Evolutionary conservation across 2,329 filamentous ascomycete genomes (phyloP).

Genomic region (Metarhizium robertsii): DNA sequence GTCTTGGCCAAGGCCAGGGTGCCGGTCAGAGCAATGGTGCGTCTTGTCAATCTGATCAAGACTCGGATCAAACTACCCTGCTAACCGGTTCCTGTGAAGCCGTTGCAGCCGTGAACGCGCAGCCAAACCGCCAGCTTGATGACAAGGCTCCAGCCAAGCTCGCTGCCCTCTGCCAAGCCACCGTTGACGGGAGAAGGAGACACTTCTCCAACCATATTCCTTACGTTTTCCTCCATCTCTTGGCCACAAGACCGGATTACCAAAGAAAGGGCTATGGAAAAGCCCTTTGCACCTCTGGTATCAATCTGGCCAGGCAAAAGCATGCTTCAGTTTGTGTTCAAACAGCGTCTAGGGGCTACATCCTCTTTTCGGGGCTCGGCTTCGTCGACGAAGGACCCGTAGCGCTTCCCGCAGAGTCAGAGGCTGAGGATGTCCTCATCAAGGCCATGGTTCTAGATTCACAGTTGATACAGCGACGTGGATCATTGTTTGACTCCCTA

Average conservation of each 20-base stretch:
- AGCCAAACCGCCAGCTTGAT: too few relatives aligned
- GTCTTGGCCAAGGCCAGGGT: neutral
- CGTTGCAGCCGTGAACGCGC: too few relatives aligned
- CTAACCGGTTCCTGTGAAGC: too few relatives aligned
- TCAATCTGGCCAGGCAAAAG: too few relatives aligned
- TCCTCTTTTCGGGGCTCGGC: constrained; percentile 11
- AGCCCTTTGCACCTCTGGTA: constrained; percentile 2
- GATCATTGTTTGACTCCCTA: too few relatives aligned
- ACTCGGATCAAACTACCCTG: too few relatives aligned
- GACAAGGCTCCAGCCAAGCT: neutral
- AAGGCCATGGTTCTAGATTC: too few relatives aligned
- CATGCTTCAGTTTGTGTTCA: too few relatives aligned
- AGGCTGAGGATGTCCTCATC: constrained; percentile 5
- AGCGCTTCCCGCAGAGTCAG: constrained; percentile 1
- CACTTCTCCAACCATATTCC: constrained; percentile 3
- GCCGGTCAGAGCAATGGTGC: neutral
- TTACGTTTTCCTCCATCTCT: constrained; percentile 7
- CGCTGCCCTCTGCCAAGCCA: neutral
- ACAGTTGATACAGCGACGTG: too few relatives aligned
- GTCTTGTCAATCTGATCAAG: neutral
- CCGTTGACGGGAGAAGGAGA: neutral
- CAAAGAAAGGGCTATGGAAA: constrained; percentile 9
- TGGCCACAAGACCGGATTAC: constrained; percentile 9
- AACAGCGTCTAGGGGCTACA: constrained; percentile 8
- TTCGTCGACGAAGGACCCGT: constrained; percentile 10